A percentile compares a stretch with the other conserved stretches of the same genome.
These are phyloP conservation scores for Ascochyta rabiei DNA, from an alignment of 2,329 filamentous ascomycete species.

Conservation along the genomic window DNA sequence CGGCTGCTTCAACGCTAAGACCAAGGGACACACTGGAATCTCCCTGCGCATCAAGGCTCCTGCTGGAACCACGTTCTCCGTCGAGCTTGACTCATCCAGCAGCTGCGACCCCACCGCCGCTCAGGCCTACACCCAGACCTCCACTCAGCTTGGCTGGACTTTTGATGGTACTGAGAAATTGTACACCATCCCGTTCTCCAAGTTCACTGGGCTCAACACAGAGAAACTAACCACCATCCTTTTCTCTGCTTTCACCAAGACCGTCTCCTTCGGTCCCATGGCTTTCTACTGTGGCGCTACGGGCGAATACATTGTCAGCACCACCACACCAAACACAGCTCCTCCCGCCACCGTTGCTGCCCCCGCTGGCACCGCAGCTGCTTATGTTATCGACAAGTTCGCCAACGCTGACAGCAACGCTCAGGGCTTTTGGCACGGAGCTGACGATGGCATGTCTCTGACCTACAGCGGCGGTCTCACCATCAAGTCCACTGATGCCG, in stretches of 20 bases:
- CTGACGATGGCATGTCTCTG: conserved; percentile 64
- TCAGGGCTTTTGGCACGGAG: conserved; percentile 69
- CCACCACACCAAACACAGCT: conserved; percentile 48
- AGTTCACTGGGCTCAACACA: conserved; percentile 58
- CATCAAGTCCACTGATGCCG: conserved; percentile 64
- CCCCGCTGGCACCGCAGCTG: conserved; percentile 55
- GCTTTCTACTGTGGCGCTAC: conserved; percentile 63
- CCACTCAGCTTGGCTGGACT: conserved; percentile 61
- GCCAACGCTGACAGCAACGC: conserved; percentile 59
- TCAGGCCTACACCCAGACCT: conserved; percentile 48
- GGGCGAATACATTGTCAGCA: conserved; percentile 58
- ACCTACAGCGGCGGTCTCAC: conserved; percentile 61
- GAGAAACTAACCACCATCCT: conserved; percentile 61
- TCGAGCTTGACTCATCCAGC: conserved; percentile 58
- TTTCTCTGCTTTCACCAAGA: conserved; percentile 54
- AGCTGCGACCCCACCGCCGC: conserved; percentile 52
- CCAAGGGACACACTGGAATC: conserved; percentile 59
- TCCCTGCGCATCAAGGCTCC: conserved; percentile 62
- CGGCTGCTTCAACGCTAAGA: conserved; percentile 59
- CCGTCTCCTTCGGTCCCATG: conserved; percentile 62
- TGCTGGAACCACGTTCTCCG: conserved; percentile 56
- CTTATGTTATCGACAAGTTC: conserved; percentile 68
- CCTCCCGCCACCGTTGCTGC: conserved; percentile 58
- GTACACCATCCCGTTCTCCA: conserved; percentile 64
- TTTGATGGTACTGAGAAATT: conserved; percentile 66